Evolutionary conservation across 441 rosid species (phyloP), one percentile per base, ranked within the genome.

Genomic region (Gossypium schwendimanii): DNA sequence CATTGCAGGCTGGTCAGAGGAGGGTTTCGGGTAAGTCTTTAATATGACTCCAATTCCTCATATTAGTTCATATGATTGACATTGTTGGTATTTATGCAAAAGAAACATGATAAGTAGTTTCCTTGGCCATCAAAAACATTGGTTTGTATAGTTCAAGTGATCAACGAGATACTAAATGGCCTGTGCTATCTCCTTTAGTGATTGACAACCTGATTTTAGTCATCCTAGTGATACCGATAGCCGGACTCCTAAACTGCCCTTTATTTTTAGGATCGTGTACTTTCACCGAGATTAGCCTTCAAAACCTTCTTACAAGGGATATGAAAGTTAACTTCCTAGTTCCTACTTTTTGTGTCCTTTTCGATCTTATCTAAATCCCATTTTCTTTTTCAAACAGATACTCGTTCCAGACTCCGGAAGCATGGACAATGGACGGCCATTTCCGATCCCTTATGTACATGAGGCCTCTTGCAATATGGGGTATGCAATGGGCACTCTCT

Each of bases 341-440:
- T 1, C 7, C 17, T 3, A 36, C 14, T 3, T 36, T 39, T 52
- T 52, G 6, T 4, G 24, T 11, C 3, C 26, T 5, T 39, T 17
- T 8, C 26, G 4, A 2, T 20, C 54, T 33, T 9, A 11, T 33
- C 53, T 62, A 59, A 12, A 7, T 26, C 6, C 3, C n/a, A 15
- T 69, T 63, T 68, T 59, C n/a, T 14, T 4, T 14, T 8, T 69
- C 57, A 33, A 17, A 17, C 86, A 94, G 99, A 61, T 94, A 94
- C 78, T 85, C 93, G 96, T 95, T 95, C 85, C 99, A 95, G 82
- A 92, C 94, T n/a, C 99, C 99, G 0, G 99, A 95, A 81, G 99
- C 78, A 8, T 95, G 99, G 99, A 88, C 96, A 49, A 83, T 69
- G 10, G 99, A 87, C 3, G 98, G 98, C 52, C 93, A 90, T 64